phyloP scores from a whole-genome alignment of 441 rosid genomes.

The Monsonia emarginata region DNA sequence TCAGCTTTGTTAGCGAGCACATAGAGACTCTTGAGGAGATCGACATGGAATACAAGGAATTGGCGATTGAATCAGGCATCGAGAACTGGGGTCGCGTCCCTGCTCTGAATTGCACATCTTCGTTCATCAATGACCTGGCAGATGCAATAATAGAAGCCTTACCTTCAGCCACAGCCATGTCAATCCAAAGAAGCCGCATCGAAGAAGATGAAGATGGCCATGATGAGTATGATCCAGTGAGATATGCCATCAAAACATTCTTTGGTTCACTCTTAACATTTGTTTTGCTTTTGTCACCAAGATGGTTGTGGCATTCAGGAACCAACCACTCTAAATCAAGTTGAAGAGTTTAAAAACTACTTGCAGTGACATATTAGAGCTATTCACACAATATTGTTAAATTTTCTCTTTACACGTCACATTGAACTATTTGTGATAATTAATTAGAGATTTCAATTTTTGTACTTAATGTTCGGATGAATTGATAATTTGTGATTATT shows the following conservation, averaged over 20 bases:
- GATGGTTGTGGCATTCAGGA: slow-evolving; percentile 45
- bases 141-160: slow-evolving; percentile 87
- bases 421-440: too few relatives aligned
- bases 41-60: slow-evolving; percentile 75
- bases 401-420: too few relatives aligned
- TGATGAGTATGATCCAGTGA: slow-evolving; percentile 35
- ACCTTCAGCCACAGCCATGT: slow-evolving; percentile 55
- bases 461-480: too few relatives aligned
- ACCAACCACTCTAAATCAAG: slow-evolving; percentile 32
- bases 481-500: too few relatives aligned
- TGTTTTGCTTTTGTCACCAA: slow-evolving; percentile 56
- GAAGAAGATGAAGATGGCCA: slow-evolving; percentile 28
- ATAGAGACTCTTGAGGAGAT: slow-evolving; percentile 91
- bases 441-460: too few relatives aligned
- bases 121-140: slow-evolving; percentile 80
- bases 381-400: too few relatives aligned
- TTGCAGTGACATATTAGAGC: too few relatives aligned
- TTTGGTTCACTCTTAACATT: slow-evolving; percentile 74
- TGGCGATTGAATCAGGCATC: slow-evolving; percentile 80
- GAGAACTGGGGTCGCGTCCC: slow-evolving; percentile 94
- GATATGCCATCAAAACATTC: slow-evolving; percentile 45
- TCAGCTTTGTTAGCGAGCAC: slow-evolving; percentile 91
- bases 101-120: slow-evolving; percentile 62
- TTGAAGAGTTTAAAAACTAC: background rate
- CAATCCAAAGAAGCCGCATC: slow-evolving; percentile 20